These are phyloP conservation scores for Zanthoxylum bungeanum DNA, from an alignment of 345 rosid genomes.

Conservation along the genomic window DNA sequence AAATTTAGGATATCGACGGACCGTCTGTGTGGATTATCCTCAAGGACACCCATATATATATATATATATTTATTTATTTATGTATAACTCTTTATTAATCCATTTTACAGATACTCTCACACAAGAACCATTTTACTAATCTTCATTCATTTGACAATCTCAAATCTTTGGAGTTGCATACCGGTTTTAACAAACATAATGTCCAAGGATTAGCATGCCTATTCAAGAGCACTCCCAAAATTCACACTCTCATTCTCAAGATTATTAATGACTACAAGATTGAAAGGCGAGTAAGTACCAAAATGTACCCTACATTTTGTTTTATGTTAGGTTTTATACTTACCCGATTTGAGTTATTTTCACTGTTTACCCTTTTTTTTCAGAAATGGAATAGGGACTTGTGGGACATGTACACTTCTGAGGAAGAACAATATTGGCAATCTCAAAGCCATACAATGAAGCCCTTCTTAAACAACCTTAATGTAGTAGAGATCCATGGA, in stretches of 20 bases:
- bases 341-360: not conserved
- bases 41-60: too few species aligned
- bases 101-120: constrained; percentile 52
- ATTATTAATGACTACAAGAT: constrained; percentile 49
- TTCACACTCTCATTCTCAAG: constrained; percentile 55
- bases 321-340: not conserved
- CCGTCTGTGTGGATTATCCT: too few species aligned
- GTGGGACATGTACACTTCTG: constrained; percentile 58
- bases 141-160: constrained; percentile 49
- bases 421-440: constrained; percentile 76
- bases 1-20: too few species aligned
- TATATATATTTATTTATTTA: too few species aligned
- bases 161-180: constrained; percentile 50
- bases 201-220: constrained; percentile 52
- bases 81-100: not conserved
- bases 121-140: constrained; percentile 34
- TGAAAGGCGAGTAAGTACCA: constrained; percentile 52
- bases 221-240: constrained; percentile 53
- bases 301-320: not conserved
- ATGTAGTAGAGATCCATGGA: constrained; percentile 69
- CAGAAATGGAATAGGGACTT: constrained; percentile 79
- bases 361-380: not conserved
- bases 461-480: constrained; percentile 57
- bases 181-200: constrained; percentile 48
- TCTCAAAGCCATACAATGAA: constrained; percentile 39